Conservation (phyloP, 441 rosid genomes). For the Lepidium campestre region DNA sequence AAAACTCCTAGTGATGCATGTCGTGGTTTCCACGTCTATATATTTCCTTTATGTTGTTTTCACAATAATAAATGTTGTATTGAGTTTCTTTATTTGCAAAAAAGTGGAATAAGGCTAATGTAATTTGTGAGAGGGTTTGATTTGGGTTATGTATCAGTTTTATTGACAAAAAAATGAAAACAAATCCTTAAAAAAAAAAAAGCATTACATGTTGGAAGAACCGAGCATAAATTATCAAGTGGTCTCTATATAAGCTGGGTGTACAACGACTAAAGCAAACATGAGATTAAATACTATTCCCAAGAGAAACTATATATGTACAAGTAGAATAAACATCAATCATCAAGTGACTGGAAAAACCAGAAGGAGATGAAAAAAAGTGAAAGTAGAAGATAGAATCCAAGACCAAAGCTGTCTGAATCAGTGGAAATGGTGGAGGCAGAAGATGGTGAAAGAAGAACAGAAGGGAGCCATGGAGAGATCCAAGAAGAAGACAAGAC, state of each 20-base stretch:
- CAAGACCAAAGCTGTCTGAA: conserved; percentile 27
- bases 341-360: conserved; percentile 13
- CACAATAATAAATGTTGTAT: no score
- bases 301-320: background rate
- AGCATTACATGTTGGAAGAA: background rate
- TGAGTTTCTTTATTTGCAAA: no score
- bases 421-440: conserved; percentile 16
- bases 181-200: no score
- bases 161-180: no score
- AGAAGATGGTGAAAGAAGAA: conserved; percentile 18
- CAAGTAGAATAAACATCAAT: background rate
- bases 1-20: no score
- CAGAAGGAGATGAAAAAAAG: conserved; percentile 22
- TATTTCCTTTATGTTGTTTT: no score
- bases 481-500: conserved; percentile 28
- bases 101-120: no score
- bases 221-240: background rate
- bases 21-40: no score
- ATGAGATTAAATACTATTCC: background rate
- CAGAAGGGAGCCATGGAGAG: conserved; percentile 28
- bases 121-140: no score
- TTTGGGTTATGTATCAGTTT: no score
- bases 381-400: conserved; percentile 21
- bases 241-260: background rate
- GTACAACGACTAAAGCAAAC: background rate